Evolutionary conservation across 2,329 filamentous ascomycete species (phyloP), one percentile per base, ranked within the genome.

Genomic region (Fusarium haematococcum): DNA sequence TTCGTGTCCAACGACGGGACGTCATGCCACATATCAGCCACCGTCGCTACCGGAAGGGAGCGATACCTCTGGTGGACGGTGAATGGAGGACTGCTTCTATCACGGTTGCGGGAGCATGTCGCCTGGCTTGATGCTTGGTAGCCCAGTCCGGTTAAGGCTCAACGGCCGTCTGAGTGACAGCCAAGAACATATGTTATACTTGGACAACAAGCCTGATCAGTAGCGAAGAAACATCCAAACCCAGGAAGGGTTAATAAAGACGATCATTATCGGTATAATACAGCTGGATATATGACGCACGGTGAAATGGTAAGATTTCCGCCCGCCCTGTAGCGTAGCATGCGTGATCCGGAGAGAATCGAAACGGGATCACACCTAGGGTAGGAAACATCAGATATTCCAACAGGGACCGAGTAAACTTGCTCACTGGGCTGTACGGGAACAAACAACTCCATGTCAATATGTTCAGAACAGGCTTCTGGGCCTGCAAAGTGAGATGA

Each of bases 231-330:
- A 54, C 48, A 54, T 54, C 27, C 48, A 54, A 54, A 8, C 48
- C 48, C 48, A 32, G 27, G 27, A 32, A 27, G 11, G 48, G 48
- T 14, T n/a, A 30, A 54, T 54, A 54, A 14, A 54, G 48, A 7
- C 48, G 48, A 54, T 54, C 48, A 54, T 54, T 32, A 54, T 54
- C 48, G 48, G 48, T 54, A 54, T 54, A 54, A 54, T 54, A 54
- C 48, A 54, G 48, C 48, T 54, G 27, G 27, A 54, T 54, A 54
- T 54, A 54, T 32, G 48, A 54, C 48, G 48, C 48, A 54, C 48
- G 48, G 48, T 54, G 48, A 54, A 54, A 54, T 54, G 48, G 48
- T 27, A 54, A 54, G 48, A 54, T 32, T 54, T 32, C 11, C 27
- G 48, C 27, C 18, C 32, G 27, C 48, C 48, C 48, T 54, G 48